These are phyloP conservation scores for Pyrenophora graminea DNA, from an alignment of 2,329 filamentous ascomycete species.

Conservation along the genomic window DNA sequence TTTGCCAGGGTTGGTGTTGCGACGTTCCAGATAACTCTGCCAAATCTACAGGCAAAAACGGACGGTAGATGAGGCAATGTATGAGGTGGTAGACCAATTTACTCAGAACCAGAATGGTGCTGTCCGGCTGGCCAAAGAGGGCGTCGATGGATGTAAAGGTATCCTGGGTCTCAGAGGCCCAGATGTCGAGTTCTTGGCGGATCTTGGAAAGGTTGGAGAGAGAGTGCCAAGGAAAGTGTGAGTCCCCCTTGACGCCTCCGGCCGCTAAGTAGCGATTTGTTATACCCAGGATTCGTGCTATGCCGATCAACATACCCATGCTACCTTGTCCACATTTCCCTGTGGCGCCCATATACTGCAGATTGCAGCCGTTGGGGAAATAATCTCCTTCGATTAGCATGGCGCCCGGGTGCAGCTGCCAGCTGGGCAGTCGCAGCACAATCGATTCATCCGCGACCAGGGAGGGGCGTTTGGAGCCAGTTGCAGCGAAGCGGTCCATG, in stretches of 20 bases:
- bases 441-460: slow-evolving; percentile 78
- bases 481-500: slow-evolving; percentile 80
- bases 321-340: slow-evolving; percentile 75
- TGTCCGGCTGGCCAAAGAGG: slow-evolving; percentile 77
- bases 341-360: slow-evolving; percentile 71
- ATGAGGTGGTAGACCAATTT: slow-evolving; percentile 87
- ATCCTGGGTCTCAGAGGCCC: slow-evolving; percentile 80
- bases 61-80: slow-evolving; percentile 83
- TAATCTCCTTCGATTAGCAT: slow-evolving; percentile 75
- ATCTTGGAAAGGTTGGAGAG: slow-evolving; percentile 85
- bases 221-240: slow-evolving; percentile 88
- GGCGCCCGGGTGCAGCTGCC: slow-evolving; percentile 65
- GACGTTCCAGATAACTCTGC: slow-evolving; percentile 77
- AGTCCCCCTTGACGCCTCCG: slow-evolving; percentile 85
- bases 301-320: slow-evolving; percentile 81
- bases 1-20: slow-evolving; percentile 90
- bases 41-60: slow-evolving; percentile 83
- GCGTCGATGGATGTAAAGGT: slow-evolving; percentile 75
- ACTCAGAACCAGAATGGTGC: slow-evolving; percentile 77
- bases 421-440: slow-evolving; percentile 73
- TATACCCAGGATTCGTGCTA: slow-evolving; percentile 78
- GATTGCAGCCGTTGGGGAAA: slow-evolving; percentile 77
- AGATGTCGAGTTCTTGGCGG: slow-evolving; percentile 79
- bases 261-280: slow-evolving; percentile 84
- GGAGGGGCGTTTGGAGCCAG: slow-evolving; percentile 81